These are phyloP conservation scores for Solanum hybrid DNA, from an alignment of 305 asterid genomes.

Conservation along the genomic window DNA sequence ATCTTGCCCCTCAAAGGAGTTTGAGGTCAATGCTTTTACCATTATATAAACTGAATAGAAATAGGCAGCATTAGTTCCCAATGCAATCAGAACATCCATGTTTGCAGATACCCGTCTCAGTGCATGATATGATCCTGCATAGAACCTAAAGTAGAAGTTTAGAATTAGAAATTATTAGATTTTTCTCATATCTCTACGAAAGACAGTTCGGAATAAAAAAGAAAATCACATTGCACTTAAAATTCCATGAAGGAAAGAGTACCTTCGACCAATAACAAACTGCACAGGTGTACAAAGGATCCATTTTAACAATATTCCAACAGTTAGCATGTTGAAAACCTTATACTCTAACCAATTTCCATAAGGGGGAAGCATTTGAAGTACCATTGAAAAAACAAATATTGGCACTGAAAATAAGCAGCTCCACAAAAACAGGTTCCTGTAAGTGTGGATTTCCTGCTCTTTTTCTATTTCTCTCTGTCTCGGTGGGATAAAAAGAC, in stretches of 20 bases:
- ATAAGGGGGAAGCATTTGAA: constrained; percentile 89
- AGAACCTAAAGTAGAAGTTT: constrained; percentile 52
- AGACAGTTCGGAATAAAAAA: neutral
- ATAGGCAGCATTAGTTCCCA: constrained; percentile 98
- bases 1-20: constrained; percentile 84
- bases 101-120: constrained; percentile 76
- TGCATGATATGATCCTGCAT: constrained; percentile 88
- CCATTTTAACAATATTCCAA: constrained; percentile 83
- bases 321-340: constrained; percentile 66
- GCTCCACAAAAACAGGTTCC: constrained; percentile 80
- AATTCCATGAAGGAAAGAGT: constrained; percentile 6
- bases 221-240: neutral
- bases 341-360: constrained; percentile 85
- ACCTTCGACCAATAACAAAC: constrained; percentile 88
- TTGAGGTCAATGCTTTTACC: constrained; percentile 60
- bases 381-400: constrained; percentile 74
- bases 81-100: constrained; percentile 97
- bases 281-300: constrained; percentile 95
- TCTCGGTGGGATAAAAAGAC: constrained; percentile 65
- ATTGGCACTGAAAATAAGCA: constrained; percentile 83
- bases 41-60: constrained; percentile 74
- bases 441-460: constrained; percentile 51
- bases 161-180: neutral
- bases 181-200: neutral
- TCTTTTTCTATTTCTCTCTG: constrained; percentile 65